phyloP scores from a whole-genome alignment of 352 stramenopile genomes.

The Phytophthora brassicae region DNA sequence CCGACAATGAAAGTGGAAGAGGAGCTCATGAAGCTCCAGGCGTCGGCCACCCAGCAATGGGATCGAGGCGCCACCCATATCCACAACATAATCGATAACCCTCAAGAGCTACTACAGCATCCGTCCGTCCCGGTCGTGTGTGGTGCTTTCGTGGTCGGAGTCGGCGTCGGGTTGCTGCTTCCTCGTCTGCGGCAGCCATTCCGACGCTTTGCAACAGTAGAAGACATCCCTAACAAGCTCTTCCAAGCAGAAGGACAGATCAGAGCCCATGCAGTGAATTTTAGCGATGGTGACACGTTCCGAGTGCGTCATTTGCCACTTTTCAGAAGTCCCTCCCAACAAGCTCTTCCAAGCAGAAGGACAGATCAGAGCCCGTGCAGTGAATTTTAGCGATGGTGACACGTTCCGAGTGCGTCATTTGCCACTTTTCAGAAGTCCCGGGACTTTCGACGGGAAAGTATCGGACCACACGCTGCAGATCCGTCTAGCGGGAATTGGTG shows the following conservation, averaged over 20 bases:
- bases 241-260: constrained; percentile 70
- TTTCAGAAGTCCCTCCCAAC: constrained; percentile 37
- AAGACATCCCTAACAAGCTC: constrained; percentile 74
- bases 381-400: constrained; percentile 79
- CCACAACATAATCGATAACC: constrained; percentile 10
- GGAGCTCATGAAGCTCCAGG: constrained; percentile 26
- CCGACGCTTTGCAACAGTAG: constrained; percentile 71
- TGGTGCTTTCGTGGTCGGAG: constrained; percentile 52
- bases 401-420: constrained; percentile 80
- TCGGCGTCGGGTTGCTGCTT: constrained; percentile 59
- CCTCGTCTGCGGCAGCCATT: constrained; percentile 65
- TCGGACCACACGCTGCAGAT: constrained; percentile 86
- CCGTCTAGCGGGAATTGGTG: constrained; percentile 77
- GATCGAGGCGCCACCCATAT: constrained; percentile 17
- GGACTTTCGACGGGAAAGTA: constrained; percentile 53
- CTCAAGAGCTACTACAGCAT: constrained; percentile 34
- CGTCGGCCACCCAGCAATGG: constrained; percentile 19
- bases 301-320: constrained; percentile 69
- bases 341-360: constrained; percentile 67
- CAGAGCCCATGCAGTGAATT: constrained; percentile 48
- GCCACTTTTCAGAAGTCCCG: constrained; percentile 46
- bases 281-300: constrained; percentile 87
- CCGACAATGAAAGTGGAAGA: constrained; percentile 13
- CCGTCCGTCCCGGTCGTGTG: constrained; percentile 42
- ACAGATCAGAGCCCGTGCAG: constrained; percentile 47